A percentile compares a stretch with the other conserved stretches of the same genome.
Evolutionary conservation across 371 early-diverging fungal genomes (phyloP).

Genomic region (Nematocida sp.): DNA sequence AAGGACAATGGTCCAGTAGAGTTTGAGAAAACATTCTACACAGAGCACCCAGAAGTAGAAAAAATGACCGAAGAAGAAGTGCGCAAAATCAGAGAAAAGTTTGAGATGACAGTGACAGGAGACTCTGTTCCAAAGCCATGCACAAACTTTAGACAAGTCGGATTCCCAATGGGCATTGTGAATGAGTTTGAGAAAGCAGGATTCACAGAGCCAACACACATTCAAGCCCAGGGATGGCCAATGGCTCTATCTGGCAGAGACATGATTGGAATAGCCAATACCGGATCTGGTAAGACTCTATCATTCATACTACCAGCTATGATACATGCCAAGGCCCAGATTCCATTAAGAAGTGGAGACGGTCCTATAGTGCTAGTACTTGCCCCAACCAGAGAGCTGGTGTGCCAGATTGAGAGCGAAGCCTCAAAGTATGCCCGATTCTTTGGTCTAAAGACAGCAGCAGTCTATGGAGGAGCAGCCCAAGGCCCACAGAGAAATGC

Average conservation of each 20-base stretch:
- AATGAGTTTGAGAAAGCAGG: slow-evolving; percentile 74
- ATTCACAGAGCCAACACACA: slow-evolving; percentile 81
- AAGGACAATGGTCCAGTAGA: slow-evolving; percentile 57
- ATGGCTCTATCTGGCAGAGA: slow-evolving; percentile 93
- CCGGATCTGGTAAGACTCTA: slow-evolving; percentile 95
- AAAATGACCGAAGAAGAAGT: slow-evolving; percentile 65
- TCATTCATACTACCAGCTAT: slow-evolving; percentile 90
- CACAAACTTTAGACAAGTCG: slow-evolving; percentile 71
- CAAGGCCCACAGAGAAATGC: slow-evolving; percentile 85
- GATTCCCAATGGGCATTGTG: slow-evolving; percentile 72
- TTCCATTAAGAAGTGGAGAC: slow-evolving; percentile 80
- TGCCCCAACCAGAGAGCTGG: slow-evolving; percentile 96
- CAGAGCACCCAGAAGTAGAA: slow-evolving; percentile 63
- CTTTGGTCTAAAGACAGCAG: slow-evolving; percentile 79
- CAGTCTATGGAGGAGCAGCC: slow-evolving; percentile 90
- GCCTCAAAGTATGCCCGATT: slow-evolving; percentile 56
- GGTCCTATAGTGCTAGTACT: slow-evolving; percentile 92
- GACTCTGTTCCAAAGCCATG: slow-evolving; percentile 68
- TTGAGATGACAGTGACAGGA: slow-evolving; percentile 67
- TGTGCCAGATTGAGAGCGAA: slow-evolving; percentile 66
- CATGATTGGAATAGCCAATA: slow-evolving; percentile 94
- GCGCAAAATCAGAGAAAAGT: slow-evolving; percentile 65
- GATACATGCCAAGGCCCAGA: slow-evolving; percentile 92
- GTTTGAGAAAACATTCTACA: slow-evolving; percentile 73
- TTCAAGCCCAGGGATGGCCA: slow-evolving; percentile 97